Conservation (phyloP, 805 yeast genomes). For the Ogataea sp. region DNA sequence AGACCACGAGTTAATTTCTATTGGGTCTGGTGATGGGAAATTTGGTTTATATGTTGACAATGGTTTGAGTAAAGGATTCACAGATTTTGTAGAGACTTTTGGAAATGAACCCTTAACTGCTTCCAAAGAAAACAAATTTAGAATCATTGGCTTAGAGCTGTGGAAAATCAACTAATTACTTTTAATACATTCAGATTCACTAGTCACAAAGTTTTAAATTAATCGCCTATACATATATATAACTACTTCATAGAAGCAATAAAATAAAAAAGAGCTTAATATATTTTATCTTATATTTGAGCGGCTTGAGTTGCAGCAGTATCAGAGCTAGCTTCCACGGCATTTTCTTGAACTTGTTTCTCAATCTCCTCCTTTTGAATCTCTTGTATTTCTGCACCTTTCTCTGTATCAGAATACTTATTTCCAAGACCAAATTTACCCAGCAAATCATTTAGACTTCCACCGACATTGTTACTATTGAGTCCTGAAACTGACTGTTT, state of each 20-base stretch:
- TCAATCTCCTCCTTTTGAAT: neutral
- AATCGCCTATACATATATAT: too few relatives aligned
- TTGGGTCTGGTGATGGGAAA: constrained; percentile 91
- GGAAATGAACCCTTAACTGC: constrained; percentile 74
- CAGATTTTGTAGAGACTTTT: constrained; percentile 73
- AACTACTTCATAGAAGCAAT: too few relatives aligned
- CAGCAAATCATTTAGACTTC: neutral
- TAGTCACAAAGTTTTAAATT: too few relatives aligned
- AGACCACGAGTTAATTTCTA: constrained; percentile 63
- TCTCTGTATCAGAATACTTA: neutral
- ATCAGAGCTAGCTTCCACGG: neutral
- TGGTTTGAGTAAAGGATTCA: constrained; percentile 66
- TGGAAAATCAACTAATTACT: constrained; percentile 54
- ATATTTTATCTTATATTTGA: too few relatives aligned
- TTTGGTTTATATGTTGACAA: constrained; percentile 88
- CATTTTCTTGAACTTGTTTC: neutral
- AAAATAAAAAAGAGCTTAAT: too few relatives aligned
- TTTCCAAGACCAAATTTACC: neutral
- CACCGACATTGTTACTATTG: neutral
- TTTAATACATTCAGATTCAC: neutral
- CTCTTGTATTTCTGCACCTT: neutral
- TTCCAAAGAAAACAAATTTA: constrained; percentile 46
- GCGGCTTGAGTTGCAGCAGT: too few relatives aligned
- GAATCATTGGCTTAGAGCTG: constrained; percentile 69
- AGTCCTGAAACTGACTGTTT: neutral